Conservation (phyloP, 768 basidiomycete genomes). For the Dioszegia crocea region DNA sequence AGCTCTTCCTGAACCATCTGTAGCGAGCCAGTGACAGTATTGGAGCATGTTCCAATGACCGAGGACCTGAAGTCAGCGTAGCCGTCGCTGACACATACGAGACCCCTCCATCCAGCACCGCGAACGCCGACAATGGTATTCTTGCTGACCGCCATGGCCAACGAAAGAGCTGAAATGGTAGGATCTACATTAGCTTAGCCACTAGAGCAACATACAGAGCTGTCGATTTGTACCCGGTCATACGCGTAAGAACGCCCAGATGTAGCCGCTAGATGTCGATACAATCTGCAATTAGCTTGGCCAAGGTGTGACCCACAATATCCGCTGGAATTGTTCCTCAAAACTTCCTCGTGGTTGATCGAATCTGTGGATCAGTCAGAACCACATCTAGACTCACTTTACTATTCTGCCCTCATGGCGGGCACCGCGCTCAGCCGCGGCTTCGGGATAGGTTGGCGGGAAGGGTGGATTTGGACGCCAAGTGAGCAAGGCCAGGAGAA, state of each 20-base stretch:
- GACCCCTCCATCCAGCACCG: constrained; percentile 11
- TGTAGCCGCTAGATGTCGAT: constrained; percentile 43
- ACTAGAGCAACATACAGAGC: constrained; percentile 26
- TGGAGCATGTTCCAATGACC: constrained; percentile 21
- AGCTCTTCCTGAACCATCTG: constrained; percentile 36
- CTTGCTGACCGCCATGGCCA: constrained; percentile 40
- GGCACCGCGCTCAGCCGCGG: background rate
- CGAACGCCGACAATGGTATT: constrained; percentile 43
- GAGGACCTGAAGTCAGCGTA: constrained; percentile 36
- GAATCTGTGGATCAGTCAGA: constrained; percentile 25
- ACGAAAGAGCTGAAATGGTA: constrained; percentile 24
- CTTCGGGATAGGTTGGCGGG: constrained; percentile 35
- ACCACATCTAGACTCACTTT: constrained; percentile 24
- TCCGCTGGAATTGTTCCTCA: constrained; percentile 34
- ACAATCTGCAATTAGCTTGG: constrained; percentile 22
- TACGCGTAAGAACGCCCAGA: constrained; percentile 42
- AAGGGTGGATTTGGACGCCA: constrained; percentile 35
- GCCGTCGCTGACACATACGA: constrained; percentile 1
- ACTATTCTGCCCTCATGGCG: constrained; percentile 30
- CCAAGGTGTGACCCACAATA: constrained; percentile 25
- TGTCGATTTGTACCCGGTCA: constrained; percentile 42
- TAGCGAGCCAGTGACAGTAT: constrained; percentile 22
- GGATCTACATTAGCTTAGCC: constrained; percentile 8
- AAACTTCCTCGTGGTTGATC: constrained; percentile 35
- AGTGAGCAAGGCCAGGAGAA: constrained; percentile 15